Percentiles rank a stretch among this genome's conserved stretches.
Evolutionary conservation across 1,284 basidiomycete species (phyloP).

Genomic region (Leccinum pallidistipes): DNA sequence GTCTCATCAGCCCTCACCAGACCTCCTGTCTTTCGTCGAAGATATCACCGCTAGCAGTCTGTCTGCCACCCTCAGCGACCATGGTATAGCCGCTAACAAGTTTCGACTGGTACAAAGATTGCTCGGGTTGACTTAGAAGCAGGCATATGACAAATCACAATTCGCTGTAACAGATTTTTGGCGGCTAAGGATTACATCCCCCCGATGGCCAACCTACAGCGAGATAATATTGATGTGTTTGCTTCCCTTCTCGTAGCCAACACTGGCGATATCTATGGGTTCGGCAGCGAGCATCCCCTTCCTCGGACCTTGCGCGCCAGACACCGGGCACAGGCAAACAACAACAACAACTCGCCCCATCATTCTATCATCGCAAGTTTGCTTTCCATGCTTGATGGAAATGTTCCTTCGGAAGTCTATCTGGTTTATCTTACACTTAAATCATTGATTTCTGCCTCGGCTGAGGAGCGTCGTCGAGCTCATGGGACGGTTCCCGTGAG

Average conservation of each 20-base stretch:
- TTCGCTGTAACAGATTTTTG: conserved; percentile 74
- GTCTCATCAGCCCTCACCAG: conserved; percentile 58
- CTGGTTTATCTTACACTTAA: conserved; percentile 66
- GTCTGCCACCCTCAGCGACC: conserved; percentile 54
- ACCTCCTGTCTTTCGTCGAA: conserved; percentile 45
- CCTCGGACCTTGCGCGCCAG: conserved; percentile 41
- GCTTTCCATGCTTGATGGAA: conserved; percentile 57
- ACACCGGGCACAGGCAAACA: conserved; percentile 34
- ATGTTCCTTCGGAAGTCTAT: conserved; percentile 48
- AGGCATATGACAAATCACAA: conserved; percentile 39
- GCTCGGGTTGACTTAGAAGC: conserved; percentile 43
- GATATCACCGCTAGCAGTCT: conserved; percentile 48
- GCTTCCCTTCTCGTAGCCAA: conserved; percentile 66
- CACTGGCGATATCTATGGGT: conserved; percentile 57
- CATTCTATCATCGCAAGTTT: conserved; percentile 55
- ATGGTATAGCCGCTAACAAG: conserved; percentile 63
- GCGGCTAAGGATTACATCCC: conserved; percentile 79
- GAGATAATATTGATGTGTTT: conserved; percentile 73
- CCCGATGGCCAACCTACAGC: conserved; percentile 46
- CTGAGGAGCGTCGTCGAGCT: no score
- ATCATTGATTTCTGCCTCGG: conserved; percentile 38
- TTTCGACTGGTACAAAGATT: conserved; percentile 72
- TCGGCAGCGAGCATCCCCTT: conserved; percentile 50
- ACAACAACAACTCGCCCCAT: conserved; percentile 34
- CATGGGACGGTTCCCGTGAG: no score